phyloP scores from a whole-genome alignment of 2,329 filamentous ascomycete genomes.

The Mollisiaceae sp. region DNA sequence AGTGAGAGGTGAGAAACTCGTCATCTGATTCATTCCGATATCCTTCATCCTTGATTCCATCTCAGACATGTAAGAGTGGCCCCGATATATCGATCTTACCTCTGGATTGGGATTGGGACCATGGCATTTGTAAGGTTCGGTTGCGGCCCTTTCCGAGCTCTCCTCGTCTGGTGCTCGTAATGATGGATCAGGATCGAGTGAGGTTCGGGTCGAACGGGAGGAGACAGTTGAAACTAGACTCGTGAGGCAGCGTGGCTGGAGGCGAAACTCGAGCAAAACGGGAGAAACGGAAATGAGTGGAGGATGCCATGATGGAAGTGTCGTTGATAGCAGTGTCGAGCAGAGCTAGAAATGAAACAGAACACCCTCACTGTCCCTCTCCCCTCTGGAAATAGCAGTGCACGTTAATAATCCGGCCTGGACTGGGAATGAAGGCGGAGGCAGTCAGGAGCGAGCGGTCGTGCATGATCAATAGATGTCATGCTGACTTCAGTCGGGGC shows the following conservation, averaged over 20 bases:
- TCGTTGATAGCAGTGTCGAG: conserved; percentile 12
- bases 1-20: conserved; percentile 9
- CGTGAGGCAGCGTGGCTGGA: not conserved
- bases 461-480: conserved; percentile 9
- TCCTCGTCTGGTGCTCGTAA: conserved; percentile 6
- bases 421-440: conserved; percentile 7
- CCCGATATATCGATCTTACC: not conserved
- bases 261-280: conserved; percentile 7
- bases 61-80: conserved; percentile 3
- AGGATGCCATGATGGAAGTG: conserved; percentile 7
- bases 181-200: not conserved
- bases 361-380: conserved; percentile 5
- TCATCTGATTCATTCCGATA: conserved; percentile 17
- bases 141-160: conserved; percentile 8
- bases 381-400: not conserved
- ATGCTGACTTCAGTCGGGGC: conserved; percentile 8
- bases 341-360: conserved; percentile 18
- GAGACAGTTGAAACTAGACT: not conserved
- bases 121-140: conserved; percentile 9
- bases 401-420: conserved; percentile 14
- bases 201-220: conserved; percentile 5
- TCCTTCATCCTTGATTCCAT: conserved; percentile 5
- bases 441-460: conserved; percentile 1
- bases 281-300: conserved; percentile 1
- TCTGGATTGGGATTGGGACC: not conserved